These are phyloP conservation scores for Aspergillus nomiae DNA, from an alignment of 2,329 filamentous ascomycete species.

Conservation along the genomic window DNA sequence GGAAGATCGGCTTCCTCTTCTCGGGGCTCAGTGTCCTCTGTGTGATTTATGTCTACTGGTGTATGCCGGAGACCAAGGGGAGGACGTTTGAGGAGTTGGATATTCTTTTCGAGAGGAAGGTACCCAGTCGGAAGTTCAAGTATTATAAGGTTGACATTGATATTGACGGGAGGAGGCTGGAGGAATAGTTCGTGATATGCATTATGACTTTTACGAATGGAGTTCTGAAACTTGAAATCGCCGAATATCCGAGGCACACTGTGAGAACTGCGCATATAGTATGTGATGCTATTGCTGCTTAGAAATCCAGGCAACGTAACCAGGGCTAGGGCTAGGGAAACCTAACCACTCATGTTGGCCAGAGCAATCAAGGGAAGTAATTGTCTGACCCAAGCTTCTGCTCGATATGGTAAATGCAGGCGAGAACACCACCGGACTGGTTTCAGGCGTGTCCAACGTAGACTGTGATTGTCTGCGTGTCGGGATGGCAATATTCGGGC, in stretches of 20 bases:
- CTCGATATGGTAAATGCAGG: not conserved
- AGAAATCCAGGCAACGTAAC: not conserved
- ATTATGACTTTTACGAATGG: not conserved
- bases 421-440: not conserved
- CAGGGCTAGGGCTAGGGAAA: not conserved
- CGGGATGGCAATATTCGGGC: not conserved
- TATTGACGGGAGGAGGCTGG: constrained; percentile 1
- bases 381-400: not conserved
- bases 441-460: not conserved
- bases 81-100: constrained; percentile 34
- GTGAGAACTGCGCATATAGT: no score
- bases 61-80: constrained; percentile 34
- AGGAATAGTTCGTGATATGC: not conserved
- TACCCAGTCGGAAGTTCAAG: constrained; percentile 27
- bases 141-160: constrained; percentile 18
- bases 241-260: not conserved
- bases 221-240: not conserved
- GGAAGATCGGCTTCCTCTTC: constrained; percentile 37
- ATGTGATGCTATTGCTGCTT: not conserved
- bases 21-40: constrained; percentile 26
- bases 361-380: no score
- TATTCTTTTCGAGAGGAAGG: constrained; percentile 30
- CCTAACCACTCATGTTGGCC: not conserved
- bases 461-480: not conserved
- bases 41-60: constrained; percentile 33